Percentiles rank a stretch among this genome's conserved stretches.
phyloP scores from a whole-genome alignment of 495 filamentous ascomycete species.

The Aspergillus avenaceus region DNA sequence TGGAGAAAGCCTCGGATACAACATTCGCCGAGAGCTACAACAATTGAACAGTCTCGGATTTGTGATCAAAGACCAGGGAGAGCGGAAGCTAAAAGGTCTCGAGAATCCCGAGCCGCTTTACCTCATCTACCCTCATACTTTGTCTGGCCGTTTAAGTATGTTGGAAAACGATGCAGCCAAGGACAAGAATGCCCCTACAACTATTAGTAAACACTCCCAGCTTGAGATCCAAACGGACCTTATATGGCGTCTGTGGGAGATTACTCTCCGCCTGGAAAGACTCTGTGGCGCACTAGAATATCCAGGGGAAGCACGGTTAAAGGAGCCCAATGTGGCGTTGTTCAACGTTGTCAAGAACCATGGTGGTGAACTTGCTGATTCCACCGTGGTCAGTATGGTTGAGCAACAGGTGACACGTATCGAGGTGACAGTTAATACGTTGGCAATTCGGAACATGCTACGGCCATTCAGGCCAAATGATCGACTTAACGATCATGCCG shows the following conservation, averaged over 20 bases:
- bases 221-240: conserved; percentile 71
- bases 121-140: conserved; percentile 82
- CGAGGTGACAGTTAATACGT: conserved; percentile 63
- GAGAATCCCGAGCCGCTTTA: conserved; percentile 97
- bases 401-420: conserved; percentile 94
- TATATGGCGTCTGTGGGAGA: conserved; percentile 86
- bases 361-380: conserved; percentile 83
- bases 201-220: conserved; percentile 50
- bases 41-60: conserved; percentile 89
- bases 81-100: conserved; percentile 89
- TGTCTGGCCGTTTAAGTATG: conserved; percentile 72
- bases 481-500: conserved; percentile 45
- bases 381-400: conserved; percentile 77
- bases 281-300: conserved; percentile 82
- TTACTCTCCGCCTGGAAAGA: conserved; percentile 86
- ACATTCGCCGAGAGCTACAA: conserved; percentile 83
- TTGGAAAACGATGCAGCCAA: conserved; percentile 45
- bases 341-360: conserved; percentile 77
- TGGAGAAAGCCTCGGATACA: conserved; percentile 48
- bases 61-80: conserved; percentile 92
- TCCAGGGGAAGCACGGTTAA: conserved; percentile 49
- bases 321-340: conserved; percentile 74
- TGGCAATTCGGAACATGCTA: conserved; percentile 62
- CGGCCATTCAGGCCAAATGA: conserved; percentile 45
- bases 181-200: conserved; percentile 29